A percentile compares a stretch with the other conserved stretches of the same genome.
These are phyloP conservation scores for Nicotiana knightiana DNA, from an alignment of 257 asterid species.

Conservation along the genomic window DNA sequence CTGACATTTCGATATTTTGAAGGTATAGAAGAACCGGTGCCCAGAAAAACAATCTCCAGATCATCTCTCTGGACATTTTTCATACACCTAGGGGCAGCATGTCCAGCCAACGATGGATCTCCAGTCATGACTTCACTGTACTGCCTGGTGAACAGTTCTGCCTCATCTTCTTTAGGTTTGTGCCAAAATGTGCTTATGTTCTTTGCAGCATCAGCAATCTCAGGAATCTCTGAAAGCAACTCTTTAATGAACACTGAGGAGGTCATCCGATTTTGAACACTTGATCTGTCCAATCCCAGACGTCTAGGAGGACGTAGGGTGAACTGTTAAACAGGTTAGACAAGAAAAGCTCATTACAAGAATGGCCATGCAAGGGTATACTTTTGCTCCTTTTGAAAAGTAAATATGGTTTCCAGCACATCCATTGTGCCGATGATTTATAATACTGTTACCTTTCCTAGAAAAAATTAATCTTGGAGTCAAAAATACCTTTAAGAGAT, in stretches of 20 bases:
- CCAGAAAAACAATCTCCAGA: constrained; percentile 89
- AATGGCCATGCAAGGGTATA: not conserved
- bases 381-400: too few relatives aligned
- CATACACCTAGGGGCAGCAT: constrained; percentile 57
- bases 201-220: constrained; percentile 54
- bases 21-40: constrained; percentile 97
- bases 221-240: constrained; percentile 75
- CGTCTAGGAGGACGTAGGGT: constrained; percentile 65
- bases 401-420: too few relatives aligned
- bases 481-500: not conserved
- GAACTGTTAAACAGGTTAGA: constrained; percentile 40
- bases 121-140: constrained; percentile 28
- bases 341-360: not conserved
- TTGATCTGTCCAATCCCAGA: constrained; percentile 73
- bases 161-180: constrained; percentile 12
- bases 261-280: constrained; percentile 45
- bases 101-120: constrained; percentile 61
- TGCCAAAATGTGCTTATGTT: constrained; percentile 46
- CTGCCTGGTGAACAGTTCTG: constrained; percentile 7
- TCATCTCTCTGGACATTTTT: constrained; percentile 68
- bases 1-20: constrained; percentile 90
- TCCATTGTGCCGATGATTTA: too few relatives aligned
- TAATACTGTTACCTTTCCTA: too few relatives aligned
- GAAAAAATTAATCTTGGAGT: not conserved
- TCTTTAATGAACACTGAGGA: constrained; percentile 50